phyloP scores from a whole-genome alignment of 1,284 basidiomycete species.

The Fomitopsis betulina region DNA sequence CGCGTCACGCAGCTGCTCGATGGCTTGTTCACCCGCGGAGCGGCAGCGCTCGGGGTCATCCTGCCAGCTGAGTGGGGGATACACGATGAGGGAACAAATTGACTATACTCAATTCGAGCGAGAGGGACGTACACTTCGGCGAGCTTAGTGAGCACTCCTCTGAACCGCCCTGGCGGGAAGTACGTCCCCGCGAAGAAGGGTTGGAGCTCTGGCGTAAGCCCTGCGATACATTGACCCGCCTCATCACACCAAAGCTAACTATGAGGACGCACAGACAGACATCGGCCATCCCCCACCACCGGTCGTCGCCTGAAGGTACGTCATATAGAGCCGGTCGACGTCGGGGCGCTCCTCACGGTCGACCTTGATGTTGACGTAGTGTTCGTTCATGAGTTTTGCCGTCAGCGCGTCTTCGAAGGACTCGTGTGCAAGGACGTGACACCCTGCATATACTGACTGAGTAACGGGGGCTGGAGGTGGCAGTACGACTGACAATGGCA shows the following conservation, averaged over 20 bases:
- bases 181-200: slow-evolving; percentile 44
- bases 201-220: slow-evolving; percentile 36
- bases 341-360: slow-evolving; percentile 43
- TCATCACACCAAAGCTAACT: neutral
- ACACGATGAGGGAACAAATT: neutral
- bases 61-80: slow-evolving; percentile 19
- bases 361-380: slow-evolving; percentile 41
- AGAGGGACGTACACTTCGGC: slow-evolving; percentile 18
- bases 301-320: slow-evolving; percentile 37
- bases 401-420: slow-evolving; percentile 37
- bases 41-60: slow-evolving; percentile 18
- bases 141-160: slow-evolving; percentile 20
- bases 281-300: slow-evolving; percentile 44
- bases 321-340: slow-evolving; percentile 43
- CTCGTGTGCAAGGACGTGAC: slow-evolving; percentile 32
- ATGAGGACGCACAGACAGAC: slow-evolving; percentile 28
- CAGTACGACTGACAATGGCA: slow-evolving; percentile 27
- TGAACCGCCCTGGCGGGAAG: slow-evolving; percentile 29
- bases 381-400: slow-evolving; percentile 39
- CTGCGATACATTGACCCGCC: slow-evolving; percentile 5
- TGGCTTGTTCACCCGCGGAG: slow-evolving; percentile 17
- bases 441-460: slow-evolving; percentile 16
- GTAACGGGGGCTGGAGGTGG: neutral
- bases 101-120: neutral
- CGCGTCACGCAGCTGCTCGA: slow-evolving; percentile 16